Conservation (phyloP, 2,329 filamentous ascomycete species). For the Aureobasidium melanogenum region DNA sequence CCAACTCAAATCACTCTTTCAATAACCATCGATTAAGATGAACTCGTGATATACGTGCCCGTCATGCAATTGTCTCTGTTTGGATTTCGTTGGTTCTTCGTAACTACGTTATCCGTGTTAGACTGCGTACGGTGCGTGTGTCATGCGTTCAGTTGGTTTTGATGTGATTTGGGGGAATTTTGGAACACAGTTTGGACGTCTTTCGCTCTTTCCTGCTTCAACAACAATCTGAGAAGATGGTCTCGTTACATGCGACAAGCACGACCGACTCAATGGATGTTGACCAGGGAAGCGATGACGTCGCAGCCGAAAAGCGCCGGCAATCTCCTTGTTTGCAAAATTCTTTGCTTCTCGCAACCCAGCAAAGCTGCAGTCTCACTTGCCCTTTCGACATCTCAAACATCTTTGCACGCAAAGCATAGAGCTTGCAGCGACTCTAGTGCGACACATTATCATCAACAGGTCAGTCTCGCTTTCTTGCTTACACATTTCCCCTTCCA, state of each 20-base stretch:
- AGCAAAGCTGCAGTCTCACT: neutral
- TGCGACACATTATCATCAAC: neutral
- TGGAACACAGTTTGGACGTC: neutral
- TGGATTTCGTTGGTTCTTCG: conserved; percentile 1
- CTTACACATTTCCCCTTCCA: neutral
- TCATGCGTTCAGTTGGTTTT: conserved; percentile 5
- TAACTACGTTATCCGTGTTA: conserved; percentile 6
- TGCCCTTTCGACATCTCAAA: neutral
- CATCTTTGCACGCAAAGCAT: neutral
- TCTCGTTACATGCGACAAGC: neutral
- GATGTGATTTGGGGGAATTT: neutral
- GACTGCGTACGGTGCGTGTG: conserved; percentile 6
- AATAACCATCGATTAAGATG: neutral
- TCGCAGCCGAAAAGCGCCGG: neutral
- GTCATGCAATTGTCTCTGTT: neutral
- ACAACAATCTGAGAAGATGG: neutral
- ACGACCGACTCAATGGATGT: neutral
- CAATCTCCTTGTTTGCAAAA: neutral
- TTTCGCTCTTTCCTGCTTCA: neutral
- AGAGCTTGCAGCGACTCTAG: neutral
- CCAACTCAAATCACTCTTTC: conserved; percentile 8
- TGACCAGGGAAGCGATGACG: neutral
- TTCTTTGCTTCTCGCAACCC: neutral
- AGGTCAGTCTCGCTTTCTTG: neutral
- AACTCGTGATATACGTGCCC: neutral